A percentile compares a stretch with the other conserved stretches of the same genome.
phyloP scores from a whole-genome alignment of 2,329 filamentous ascomycete species.

The Trichophyton equinum region DNA sequence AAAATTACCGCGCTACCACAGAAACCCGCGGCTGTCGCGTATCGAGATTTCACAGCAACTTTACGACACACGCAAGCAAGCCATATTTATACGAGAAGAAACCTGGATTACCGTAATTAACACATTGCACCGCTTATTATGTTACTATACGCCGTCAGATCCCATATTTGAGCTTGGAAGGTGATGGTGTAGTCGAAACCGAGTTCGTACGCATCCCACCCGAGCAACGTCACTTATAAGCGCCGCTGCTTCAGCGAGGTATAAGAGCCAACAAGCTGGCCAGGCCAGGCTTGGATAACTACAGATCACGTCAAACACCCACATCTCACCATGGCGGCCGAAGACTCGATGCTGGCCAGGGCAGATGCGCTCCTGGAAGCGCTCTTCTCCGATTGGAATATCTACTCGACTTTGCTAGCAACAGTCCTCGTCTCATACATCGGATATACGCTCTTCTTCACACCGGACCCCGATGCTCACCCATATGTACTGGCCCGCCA shows the following conservation, averaged over 20 bases:
- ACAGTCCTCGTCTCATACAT: slow-evolving; percentile 54
- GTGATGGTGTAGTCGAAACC: not conserved
- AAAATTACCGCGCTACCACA: slow-evolving; percentile 2
- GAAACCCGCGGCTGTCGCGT: not conserved
- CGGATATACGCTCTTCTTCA: slow-evolving; percentile 56
- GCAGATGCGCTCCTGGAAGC: slow-evolving; percentile 29
- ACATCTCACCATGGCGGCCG: slow-evolving; percentile 25
- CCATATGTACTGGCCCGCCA: slow-evolving; percentile 83
- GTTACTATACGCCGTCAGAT: too few relatives aligned
- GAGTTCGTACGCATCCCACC: not conserved
- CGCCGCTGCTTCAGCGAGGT: not conserved
- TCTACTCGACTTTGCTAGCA: slow-evolving; percentile 61
- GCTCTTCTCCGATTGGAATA: slow-evolving; percentile 68
- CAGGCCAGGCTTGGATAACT: not conserved
- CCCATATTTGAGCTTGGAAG: too few relatives aligned
- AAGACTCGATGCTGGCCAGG: slow-evolving; percentile 43
- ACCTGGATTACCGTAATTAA: not conserved
- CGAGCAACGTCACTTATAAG: not conserved
- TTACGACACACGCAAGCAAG: not conserved
- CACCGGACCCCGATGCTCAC: slow-evolving; percentile 77
- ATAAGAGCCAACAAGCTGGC: not conserved
- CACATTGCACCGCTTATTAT: not conserved
- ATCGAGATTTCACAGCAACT: not conserved
- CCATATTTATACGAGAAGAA: not conserved
- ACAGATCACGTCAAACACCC: not conserved